Base-by-base conservation (phyloP, 176 grass and related monocot genomes). In the Oryza glaberrima region DNA sequence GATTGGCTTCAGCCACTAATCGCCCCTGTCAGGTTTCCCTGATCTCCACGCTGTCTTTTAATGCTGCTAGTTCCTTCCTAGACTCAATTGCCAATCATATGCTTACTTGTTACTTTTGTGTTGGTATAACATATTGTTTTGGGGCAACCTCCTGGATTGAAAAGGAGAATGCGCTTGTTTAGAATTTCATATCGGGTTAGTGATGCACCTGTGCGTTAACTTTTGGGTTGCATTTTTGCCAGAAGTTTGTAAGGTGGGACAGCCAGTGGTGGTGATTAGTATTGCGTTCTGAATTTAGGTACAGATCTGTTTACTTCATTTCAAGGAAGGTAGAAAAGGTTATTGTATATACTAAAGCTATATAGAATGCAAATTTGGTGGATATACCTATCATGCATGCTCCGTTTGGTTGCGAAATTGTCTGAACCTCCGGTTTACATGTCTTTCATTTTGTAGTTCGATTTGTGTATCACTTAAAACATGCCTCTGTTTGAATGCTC, bases 1-100 rank as follows among this genome's bases (percentile, higher is more conserved):
- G 88, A 47, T 84, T 99, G 54, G 96, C 93, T 83, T 94, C 93
- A 81, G 83, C 91, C 66, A 96, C 93, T 79, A 91, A 76, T 49
- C 47, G 47, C 47, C 47, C 47, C 47, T 49, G 47, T 49, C 47
- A 49, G 47, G 47, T 49, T 49, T 2, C 52, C 19, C 36, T 32
- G 32, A 52, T 52, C 67, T 47, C 44, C 40, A 41, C 40, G 40
- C 7, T 41, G 40, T 41, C 40, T 41, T 41, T 41, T 41, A 41
- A 40, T 40, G 40, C 40, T 22, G 9, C 23, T 72, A 14, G n/a
- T 30, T 73, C 68, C 32, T 75, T 87, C 67, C 74, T 41, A 6
- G 47, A 51, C 17, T 51, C 43, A 35, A 15, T 36, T 68, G 45
- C n/a, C 30, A 19, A 54, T 36, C 43, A 9, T 81, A 40, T 54